A percentile compares a stretch with the other conserved stretches of the same genome.
phyloP scores from a whole-genome alignment of 805 yeast genomes.

The Lachancea waltii region DNA sequence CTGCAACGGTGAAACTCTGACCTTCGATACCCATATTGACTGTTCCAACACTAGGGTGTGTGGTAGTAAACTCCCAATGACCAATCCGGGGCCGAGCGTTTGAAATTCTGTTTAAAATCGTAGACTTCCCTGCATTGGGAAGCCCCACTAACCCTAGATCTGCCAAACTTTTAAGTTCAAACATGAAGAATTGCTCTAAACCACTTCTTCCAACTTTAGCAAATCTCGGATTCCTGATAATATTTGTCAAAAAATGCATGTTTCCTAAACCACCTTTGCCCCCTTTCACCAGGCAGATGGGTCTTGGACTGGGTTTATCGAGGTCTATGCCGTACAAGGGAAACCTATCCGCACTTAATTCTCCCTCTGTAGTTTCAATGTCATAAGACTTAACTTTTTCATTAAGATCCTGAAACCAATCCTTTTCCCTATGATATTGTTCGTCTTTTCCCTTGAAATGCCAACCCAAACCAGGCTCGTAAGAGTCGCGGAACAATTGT shows the following conservation, averaged over 20 bases:
- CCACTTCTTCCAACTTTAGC: slow-evolving; percentile 74
- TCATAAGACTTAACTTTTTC: slow-evolving; percentile 63
- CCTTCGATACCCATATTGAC: slow-evolving; percentile 58
- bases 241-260: slow-evolving; percentile 83
- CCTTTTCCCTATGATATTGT: slow-evolving; percentile 57
- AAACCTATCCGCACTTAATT: slow-evolving; percentile 56
- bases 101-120: slow-evolving; percentile 78
- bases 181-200: slow-evolving; percentile 56
- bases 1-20: slow-evolving; percentile 82
- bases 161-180: slow-evolving; percentile 84
- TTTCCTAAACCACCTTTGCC: slow-evolving; percentile 96
- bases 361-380: slow-evolving; percentile 47
- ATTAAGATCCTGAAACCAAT: slow-evolving; percentile 60
- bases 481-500: slow-evolving; percentile 60
- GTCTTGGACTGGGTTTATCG: slow-evolving; percentile 51
- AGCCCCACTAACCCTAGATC: slow-evolving; percentile 91
- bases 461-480: slow-evolving; percentile 80
- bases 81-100: slow-evolving; percentile 88
- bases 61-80: slow-evolving; percentile 94
- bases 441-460: slow-evolving; percentile 71
- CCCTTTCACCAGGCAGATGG: slow-evolving; percentile 67
- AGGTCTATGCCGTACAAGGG: slow-evolving; percentile 82
- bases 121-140: slow-evolving; percentile 96
- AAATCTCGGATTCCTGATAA: slow-evolving; percentile 84
- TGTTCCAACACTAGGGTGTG: slow-evolving; percentile 89